phyloP scores from a whole-genome alignment of 768 basidiomycete genomes.

The Gautieria morchelliformis region DNA sequence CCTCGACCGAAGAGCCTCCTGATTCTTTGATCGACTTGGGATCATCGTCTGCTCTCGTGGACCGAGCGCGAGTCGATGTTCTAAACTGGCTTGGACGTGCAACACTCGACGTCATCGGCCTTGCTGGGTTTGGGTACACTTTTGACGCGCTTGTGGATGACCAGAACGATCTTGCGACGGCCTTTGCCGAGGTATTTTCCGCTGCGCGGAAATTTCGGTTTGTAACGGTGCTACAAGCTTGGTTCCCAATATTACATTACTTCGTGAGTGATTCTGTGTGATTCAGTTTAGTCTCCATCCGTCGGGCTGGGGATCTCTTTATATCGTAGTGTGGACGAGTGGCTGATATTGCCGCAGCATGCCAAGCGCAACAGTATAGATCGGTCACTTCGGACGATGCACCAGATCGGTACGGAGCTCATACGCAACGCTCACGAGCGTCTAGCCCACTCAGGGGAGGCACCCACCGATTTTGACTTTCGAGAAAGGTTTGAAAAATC shows the following conservation, averaged over 20 bases:
- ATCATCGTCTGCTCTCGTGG: background rate
- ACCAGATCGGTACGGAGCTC: conserved; percentile 42
- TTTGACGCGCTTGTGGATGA: conserved; percentile 44
- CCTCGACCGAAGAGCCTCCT: too few species aligned
- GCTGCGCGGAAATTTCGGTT: conserved; percentile 43
- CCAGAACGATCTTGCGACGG: conserved; percentile 43
- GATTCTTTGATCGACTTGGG: too few species aligned
- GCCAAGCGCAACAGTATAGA: conserved; percentile 35
- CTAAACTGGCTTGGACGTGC: conserved; percentile 55
- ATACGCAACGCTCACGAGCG: conserved; percentile 22
- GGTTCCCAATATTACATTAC: conserved; percentile 45
- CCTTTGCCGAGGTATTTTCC: conserved; percentile 45
- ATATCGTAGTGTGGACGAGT: background rate
- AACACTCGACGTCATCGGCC: conserved; percentile 70
- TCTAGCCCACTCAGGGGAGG: background rate
- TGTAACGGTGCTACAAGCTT: conserved; percentile 43
- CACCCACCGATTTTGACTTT: background rate
- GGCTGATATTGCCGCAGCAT: conserved; percentile 23
- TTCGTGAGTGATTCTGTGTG: conserved; percentile 32
- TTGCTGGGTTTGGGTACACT: conserved; percentile 52
- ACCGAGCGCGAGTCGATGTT: conserved; percentile 38
- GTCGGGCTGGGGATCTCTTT: background rate
- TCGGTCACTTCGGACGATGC: conserved; percentile 37
- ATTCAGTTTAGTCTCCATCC: background rate
- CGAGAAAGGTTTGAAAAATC: background rate